Evolutionary conservation across 2,329 filamentous ascomycete genomes (phyloP), one percentile per base, ranked within the genome.

Genomic region (Colletotrichum echinochloae): DNA sequence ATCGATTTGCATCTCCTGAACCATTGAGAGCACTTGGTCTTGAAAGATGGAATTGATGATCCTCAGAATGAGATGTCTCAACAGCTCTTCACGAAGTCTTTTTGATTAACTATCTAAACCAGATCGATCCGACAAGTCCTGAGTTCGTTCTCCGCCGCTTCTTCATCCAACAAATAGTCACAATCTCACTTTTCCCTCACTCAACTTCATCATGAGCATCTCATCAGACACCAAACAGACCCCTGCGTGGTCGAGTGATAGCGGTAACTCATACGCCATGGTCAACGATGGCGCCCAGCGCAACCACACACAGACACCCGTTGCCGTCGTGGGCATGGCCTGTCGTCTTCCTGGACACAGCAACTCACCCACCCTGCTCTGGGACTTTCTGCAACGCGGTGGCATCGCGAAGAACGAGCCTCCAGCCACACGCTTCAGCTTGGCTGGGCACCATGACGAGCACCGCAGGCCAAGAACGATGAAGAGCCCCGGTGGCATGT

Each of bases 321-420:
- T 85, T 23, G 84, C 83, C 37, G 77, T 86, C 26, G 75, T 86
- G 18, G 83, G 83, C 28, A 77, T 81, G 18, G 81, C 78, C 5
- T 85, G 82, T 73, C 79, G 83, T 1, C 80, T 85, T 1, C 82
- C 83, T 0, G 83, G 83, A 0, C 74, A 75, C 39, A 77, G 77
- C 52, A 75, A 73, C 48, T 77, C 76, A 1, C 80, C 81, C 0
- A 70, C 74, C 1, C 75, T 75, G 46, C 75, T 84, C 1, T 84
- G 83, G 82, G 74, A 81, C 1, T 79, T 82, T 61, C 73, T 84
- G 0, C 60, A 73, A 28, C 44, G 74, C 0, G 79, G 80, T 7
- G 70, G 77, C 0, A 76, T 80, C 12, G 82, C 80, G 0, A 74
- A 74, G 1, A 81, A 71, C 33, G 62, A 74, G 0, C 74, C 78